phyloP scores from a whole-genome alignment of 164 flowering plant species.

The Pachysandra terminalis region DNA sequence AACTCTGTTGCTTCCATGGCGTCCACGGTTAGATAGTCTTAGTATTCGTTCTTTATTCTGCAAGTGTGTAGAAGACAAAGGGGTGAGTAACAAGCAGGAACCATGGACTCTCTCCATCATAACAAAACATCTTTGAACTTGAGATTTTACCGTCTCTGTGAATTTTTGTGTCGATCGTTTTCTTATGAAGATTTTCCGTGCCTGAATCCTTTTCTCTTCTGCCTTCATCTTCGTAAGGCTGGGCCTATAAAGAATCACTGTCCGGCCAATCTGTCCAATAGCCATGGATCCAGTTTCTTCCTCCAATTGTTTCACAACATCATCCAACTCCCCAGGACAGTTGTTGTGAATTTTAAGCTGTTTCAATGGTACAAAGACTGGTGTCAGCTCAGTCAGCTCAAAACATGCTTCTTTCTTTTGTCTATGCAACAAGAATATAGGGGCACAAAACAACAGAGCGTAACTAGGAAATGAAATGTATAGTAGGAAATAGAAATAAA shows the following conservation, averaged over 20 bases:
- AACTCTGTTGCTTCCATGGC: slow-evolving; percentile 44
- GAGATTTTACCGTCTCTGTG: slow-evolving; percentile 9
- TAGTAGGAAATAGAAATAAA: no score
- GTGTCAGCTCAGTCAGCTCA: not conserved
- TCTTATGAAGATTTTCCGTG: slow-evolving; percentile 32
- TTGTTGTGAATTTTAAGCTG: slow-evolving; percentile 78
- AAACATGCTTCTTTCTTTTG: not conserved
- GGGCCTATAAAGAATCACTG: slow-evolving; percentile 85
- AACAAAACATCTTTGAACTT: not conserved
- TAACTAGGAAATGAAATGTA: no score
- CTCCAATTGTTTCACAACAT: slow-evolving; percentile 73
- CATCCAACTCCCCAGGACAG: slow-evolving; percentile 82
- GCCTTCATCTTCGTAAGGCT: slow-evolving; percentile 74
- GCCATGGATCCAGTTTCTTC: slow-evolving; percentile 72
- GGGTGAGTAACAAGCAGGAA: not conserved
- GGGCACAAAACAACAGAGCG: no score
- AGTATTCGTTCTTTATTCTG: slow-evolving; percentile 29
- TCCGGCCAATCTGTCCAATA: slow-evolving; percentile 76
- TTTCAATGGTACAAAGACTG: slow-evolving; percentile 3
- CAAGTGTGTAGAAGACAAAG: slow-evolving; percentile 10
- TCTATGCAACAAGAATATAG: not conserved
- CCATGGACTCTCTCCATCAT: not conserved
- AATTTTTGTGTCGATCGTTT: slow-evolving; percentile 27
- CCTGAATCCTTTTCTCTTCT: slow-evolving; percentile 60
- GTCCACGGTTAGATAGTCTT: slow-evolving; percentile 37